phyloP scores from a whole-genome alignment of 192 early-diverging fungal genomes.

The Rhizophagus prolifer region DNA sequence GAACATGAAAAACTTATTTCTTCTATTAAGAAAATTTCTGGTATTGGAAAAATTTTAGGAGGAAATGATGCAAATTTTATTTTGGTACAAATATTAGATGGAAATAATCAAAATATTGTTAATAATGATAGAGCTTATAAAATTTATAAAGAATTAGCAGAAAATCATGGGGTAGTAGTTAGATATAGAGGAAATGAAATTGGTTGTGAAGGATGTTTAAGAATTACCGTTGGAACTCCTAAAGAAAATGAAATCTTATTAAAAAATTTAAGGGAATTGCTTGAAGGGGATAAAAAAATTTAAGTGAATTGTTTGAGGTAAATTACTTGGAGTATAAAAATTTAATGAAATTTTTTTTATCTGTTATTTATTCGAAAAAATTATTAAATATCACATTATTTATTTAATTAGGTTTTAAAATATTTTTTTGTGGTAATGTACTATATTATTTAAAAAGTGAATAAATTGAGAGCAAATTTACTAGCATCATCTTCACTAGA shows the following conservation, averaged over 20 bases:
- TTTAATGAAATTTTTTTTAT: no score
- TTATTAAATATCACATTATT: no score
- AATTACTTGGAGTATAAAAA: no score
- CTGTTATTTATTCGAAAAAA: no score
- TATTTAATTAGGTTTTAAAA: no score
- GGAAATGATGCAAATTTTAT: constrained; percentile 96
- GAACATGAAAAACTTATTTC: constrained; percentile 72
- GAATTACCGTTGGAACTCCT: constrained; percentile 90
- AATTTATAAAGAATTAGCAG: constrained; percentile 85
- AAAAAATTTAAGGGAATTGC: neutral
- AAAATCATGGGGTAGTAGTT: constrained; percentile 85
- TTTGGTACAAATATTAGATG: constrained; percentile 75
- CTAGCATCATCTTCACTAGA: neutral
- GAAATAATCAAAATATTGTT: constrained; percentile 51
- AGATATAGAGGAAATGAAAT: constrained; percentile 89
- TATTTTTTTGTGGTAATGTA: no score
- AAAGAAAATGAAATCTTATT: constrained; percentile 67
- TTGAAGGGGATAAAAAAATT: neutral
- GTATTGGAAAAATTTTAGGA: constrained; percentile 77
- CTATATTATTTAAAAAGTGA: no score
- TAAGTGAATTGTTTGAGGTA: no score
- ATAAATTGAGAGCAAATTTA: no score
- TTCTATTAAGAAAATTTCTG: constrained; percentile 59
- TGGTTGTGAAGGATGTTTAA: constrained; percentile 91
- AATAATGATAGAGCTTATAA: constrained; percentile 68